A percentile compares a stretch with the other conserved stretches of the same genome.
Conservation (phyloP, 495 filamentous ascomycete species). For the Xylaria venustula region DNA sequence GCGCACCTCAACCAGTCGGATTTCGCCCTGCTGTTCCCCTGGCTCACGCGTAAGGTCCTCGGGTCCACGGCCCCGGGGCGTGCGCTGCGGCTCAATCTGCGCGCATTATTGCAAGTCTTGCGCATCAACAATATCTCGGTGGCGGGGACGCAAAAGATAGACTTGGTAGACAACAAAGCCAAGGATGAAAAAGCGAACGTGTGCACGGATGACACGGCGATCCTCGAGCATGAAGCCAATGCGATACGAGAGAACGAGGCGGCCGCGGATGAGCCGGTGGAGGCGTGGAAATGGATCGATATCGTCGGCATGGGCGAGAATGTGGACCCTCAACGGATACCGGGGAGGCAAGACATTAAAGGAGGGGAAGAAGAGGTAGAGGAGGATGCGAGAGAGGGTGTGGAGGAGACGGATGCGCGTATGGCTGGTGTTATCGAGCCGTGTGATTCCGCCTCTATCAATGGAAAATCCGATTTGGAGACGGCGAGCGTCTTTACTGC, state of each 20-base stretch:
- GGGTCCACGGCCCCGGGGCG: slow-evolving; percentile 61
- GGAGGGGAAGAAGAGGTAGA: slow-evolving; percentile 4
- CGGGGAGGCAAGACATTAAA: neutral
- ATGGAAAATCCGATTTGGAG: neutral
- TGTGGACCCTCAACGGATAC: neutral
- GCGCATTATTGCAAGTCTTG: slow-evolving; percentile 62
- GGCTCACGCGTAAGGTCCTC: slow-evolving; percentile 57
- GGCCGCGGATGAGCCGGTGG: slow-evolving; percentile 11
- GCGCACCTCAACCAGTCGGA: slow-evolving; percentile 75
- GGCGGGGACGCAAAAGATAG: slow-evolving; percentile 46
- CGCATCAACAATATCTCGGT: slow-evolving; percentile 51
- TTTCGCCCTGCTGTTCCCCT: slow-evolving; percentile 76
- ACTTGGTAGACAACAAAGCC: slow-evolving; percentile 42
- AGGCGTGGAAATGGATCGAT: slow-evolving; percentile 41
- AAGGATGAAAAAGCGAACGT: neutral
- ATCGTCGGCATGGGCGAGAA: slow-evolving; percentile 41
- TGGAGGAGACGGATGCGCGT: slow-evolving; percentile 32
- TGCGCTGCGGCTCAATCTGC: slow-evolving; percentile 59
- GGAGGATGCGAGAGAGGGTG: slow-evolving; percentile 19
- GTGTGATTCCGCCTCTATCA: neutral
- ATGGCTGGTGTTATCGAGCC: slow-evolving; percentile 46
- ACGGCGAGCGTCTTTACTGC: neutral
- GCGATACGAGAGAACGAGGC: neutral
- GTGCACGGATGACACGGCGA: slow-evolving; percentile 33
- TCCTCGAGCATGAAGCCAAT: slow-evolving; percentile 34